A percentile compares a stretch with the other conserved stretches of the same genome.
These are phyloP conservation scores for Populus hybrid DNA, from an alignment of 441 rosid species.

Conservation along the genomic window DNA sequence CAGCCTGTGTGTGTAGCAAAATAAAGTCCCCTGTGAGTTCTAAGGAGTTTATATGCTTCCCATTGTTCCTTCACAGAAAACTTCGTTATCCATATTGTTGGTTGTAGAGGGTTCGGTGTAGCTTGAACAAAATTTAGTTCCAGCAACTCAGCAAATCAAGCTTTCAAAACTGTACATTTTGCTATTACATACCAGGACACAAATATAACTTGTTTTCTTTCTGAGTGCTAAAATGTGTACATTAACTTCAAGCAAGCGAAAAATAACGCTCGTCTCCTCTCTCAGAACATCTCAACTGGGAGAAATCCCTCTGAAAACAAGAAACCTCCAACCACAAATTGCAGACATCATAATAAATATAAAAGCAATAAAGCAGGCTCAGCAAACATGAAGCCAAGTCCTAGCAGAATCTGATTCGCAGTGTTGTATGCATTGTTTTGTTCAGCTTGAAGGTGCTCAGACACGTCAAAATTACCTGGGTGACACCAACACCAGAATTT, in stretches of 20 bases:
- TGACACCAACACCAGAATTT: background rate
- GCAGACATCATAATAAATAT: background rate
- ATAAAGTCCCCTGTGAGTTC: too few relatives aligned
- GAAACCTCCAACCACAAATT: background rate
- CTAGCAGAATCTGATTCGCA: slow-evolving; percentile 22
- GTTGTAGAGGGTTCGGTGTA: background rate
- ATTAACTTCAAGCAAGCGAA: background rate
- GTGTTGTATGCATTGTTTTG: slow-evolving; percentile 30
- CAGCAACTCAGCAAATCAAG: background rate
- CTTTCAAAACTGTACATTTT: too few relatives aligned
- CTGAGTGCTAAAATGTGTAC: too few relatives aligned
- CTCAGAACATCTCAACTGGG: background rate
- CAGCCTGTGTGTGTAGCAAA: too few relatives aligned
- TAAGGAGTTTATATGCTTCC: too few relatives aligned
- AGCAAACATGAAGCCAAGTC: slow-evolving; percentile 33
- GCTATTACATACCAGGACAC: too few relatives aligned
- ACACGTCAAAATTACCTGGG: slow-evolving; percentile 64
- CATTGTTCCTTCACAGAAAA: too few relatives aligned
- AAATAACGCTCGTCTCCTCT: background rate
- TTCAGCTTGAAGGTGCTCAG: slow-evolving; percentile 52
- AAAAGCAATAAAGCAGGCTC: slow-evolving; percentile 28
- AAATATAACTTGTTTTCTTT: too few relatives aligned
- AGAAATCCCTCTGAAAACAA: background rate
- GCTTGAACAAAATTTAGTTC: background rate
- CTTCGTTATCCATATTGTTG: background rate